phyloP scores from a whole-genome alignment of 208 protist genomes.

The Leishmania amazonensis region DNA sequence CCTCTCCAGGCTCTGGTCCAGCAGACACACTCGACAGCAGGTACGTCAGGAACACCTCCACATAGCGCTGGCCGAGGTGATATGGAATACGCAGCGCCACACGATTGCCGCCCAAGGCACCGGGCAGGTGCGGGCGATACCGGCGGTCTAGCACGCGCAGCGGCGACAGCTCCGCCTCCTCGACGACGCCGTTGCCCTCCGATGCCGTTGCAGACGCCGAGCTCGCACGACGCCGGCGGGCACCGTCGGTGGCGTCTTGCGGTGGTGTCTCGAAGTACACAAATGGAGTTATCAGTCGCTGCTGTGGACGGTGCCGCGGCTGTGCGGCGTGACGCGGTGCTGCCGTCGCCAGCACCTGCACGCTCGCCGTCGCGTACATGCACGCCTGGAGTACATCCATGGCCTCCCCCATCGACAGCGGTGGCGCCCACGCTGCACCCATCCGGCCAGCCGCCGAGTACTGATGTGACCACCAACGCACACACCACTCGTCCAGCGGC shows the following conservation, averaged over 20 bases:
- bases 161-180: background rate
- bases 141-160: slow-evolving; percentile 7
- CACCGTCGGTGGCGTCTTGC: background rate
- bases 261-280: slow-evolving; percentile 21
- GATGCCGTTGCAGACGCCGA: background rate
- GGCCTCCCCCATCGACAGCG: slow-evolving; percentile 17
- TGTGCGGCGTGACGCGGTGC: background rate
- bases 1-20: background rate
- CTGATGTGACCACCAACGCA: slow-evolving; percentile 36
- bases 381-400: slow-evolving; percentile 30
- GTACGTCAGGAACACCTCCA: slow-evolving; percentile 13
- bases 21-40: slow-evolving; percentile 11
- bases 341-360: background rate
- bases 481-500: slow-evolving; percentile 57
- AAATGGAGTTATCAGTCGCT: background rate
- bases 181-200: background rate
- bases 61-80: slow-evolving; percentile 55
- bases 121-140: slow-evolving; percentile 12
- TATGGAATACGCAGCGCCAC: slow-evolving; percentile 51
- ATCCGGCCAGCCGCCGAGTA: background rate
- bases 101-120: slow-evolving; percentile 27
- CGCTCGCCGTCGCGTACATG: slow-evolving; percentile 15
- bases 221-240: background rate
- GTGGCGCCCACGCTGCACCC: background rate
- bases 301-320: background rate